Base-by-base conservation (phyloP, 176 grass and related monocot genomes). In the Cenchrus fungigraminus region DNA sequence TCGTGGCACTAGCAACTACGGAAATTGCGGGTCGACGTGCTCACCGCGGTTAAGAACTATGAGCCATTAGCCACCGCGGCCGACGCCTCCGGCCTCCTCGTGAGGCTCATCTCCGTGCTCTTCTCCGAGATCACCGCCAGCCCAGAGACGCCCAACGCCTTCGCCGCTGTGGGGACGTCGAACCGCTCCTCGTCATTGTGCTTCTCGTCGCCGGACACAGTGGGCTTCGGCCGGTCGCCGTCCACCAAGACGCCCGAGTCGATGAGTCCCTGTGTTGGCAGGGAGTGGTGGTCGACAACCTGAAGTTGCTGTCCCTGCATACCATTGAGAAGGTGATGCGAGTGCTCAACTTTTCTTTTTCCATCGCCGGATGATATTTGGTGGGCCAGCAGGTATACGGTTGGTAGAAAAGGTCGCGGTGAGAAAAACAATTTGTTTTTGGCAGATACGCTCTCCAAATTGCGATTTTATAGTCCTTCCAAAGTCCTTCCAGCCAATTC, bases 271-370 rank as follows among this genome's bases (percentile, higher is more conserved):
- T 92, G 87, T 71, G 80, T 73, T 29, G 82, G 79, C 52, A 71
- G 75, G 83, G 93, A 98, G 74, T 98, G 97, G 97, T 98, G 97
- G 97, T 95, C 20, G 97, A 98, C 34, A 91, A 95, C 83, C 73
- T 95, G 80, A 90, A 89, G 8, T 78, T 79, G 0, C 70, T 98
- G 81, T 89, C 84, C 2, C 93, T 90, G 46, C 44, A n/a, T 17
- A 85, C 89, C 29, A 67, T 98, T n/a, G 91, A 95, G 71, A 92
- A 92, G 86, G 87, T 76, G 63, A 98, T 95, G 93, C 63, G 73
- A 2, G 73, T 86, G 49, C 84, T 98, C 55, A 25, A 25, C 22
- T 25, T 25, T 25, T 25, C 22, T 25, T 25, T 25, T 25, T 25
- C 22, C 22, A 25, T 25, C 22, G 22, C 22, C 22, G 22, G 22